Base-by-base conservation (phyloP, 2,329 filamentous ascomycete genomes). In the Raffaelea deltoideospora region DNA sequence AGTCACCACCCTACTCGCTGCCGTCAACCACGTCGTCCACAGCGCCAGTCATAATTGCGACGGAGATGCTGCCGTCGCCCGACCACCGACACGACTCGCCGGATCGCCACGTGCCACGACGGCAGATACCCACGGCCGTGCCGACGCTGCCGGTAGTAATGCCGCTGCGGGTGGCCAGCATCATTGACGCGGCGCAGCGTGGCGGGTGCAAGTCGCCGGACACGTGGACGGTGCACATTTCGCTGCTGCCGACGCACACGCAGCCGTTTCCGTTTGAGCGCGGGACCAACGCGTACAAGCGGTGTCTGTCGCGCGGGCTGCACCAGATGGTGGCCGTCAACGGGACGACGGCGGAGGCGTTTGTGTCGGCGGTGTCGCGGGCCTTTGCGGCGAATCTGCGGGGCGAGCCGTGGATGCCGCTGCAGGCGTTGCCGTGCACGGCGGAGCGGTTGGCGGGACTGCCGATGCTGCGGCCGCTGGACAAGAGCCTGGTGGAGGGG, bases 261-360 rank as follows among this genome's bases (percentile, higher is more conserved):
- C 63, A 68, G 38, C 65, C 69, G 5, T 72, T 74, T 43, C 71
- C 71, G 0, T 76, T 75, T 48, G 71, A 75, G 51, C 70, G 71
- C 47, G 69, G 74, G 44, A 74, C 70, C 13, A 66, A 60, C 29
- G 69, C 70, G 4, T 76, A 76, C 51, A 73, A 73, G 47, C 61
- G 71, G 31, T 74, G 69, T 31, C 57, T 75, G 5, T 76, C 71
- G 13, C 65, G 71, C 14, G 71, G 71, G 3, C 59, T 75, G 31
- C 71, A 75, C 45, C 67, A 65, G 40, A 66, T 72, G 53, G 58
- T 75, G 15, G 67, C 64, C 9, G 60, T 76, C 11, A 58, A 60
- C 31, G 68, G 66, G 15, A 57, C 57, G 3, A 60, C 64, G 39
- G 60, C 63, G 31, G 51, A 58, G 22, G 65, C 69, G 0, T 71